phyloP scores from a whole-genome alignment of 345 rosid species.

The Eucalyptus decipiens region DNA sequence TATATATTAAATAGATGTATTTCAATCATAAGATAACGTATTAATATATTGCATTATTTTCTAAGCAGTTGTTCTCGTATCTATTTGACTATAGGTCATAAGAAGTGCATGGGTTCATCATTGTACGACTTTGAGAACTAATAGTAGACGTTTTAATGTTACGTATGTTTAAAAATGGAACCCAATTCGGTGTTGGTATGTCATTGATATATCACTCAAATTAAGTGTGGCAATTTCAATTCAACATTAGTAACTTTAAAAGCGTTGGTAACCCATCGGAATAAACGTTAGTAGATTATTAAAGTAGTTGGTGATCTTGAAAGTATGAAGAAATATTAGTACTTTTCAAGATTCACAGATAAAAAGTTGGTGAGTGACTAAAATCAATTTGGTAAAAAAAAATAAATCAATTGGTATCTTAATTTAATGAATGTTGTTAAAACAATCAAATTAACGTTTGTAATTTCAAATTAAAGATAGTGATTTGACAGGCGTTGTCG shows the following conservation, averaged over 20 bases:
- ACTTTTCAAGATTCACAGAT: no score
- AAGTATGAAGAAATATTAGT: no score
- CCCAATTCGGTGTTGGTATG: background rate
- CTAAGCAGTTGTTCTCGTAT: background rate
- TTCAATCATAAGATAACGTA: background rate
- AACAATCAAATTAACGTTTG: no score
- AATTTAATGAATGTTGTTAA: no score
- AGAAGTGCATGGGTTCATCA: background rate
- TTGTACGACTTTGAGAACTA: no score
- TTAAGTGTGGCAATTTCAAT: background rate
- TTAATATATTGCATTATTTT: background rate
- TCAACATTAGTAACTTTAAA: fast-evolving
- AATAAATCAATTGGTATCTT: no score
- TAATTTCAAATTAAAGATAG: no score
- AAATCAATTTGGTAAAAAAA: no score
- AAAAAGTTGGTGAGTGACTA: no score
- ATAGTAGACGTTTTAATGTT: no score
- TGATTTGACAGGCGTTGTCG: no score
- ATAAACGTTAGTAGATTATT: fast-evolving
- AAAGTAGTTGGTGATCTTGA: no score
- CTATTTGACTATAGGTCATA: background rate
- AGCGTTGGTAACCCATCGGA: fast-evolving
- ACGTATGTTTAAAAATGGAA: fast-evolving
- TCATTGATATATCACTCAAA: background rate
- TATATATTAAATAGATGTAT: background rate